Percentiles rank a stretch among this genome's conserved stretches.
phyloP scores from a whole-genome alignment of 345 rosid genomes.

The Gossypium australe region DNA sequence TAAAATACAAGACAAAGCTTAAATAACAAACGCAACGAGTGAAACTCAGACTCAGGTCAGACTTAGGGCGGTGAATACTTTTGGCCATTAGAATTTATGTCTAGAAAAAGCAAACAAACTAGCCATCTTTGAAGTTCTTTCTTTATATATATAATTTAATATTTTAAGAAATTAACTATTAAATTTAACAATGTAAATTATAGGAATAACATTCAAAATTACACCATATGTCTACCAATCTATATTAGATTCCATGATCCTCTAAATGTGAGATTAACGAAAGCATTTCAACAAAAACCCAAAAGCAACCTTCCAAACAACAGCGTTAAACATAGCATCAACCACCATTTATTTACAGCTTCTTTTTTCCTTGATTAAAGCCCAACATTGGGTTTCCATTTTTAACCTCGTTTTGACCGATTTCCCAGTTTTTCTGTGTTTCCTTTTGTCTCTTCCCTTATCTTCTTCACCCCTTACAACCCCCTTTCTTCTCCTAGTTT shows the following conservation, averaged over 20 bases:
- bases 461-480: constrained; percentile 1
- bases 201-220: too few species aligned
- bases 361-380: background rate
- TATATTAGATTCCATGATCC: too few species aligned
- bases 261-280: background rate
- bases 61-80: fast-evolving
- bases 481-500: background rate
- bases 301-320: background rate
- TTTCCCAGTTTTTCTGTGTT: background rate
- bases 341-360: background rate
- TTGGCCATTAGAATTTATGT: too few species aligned
- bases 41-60: fast-evolving
- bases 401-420: constrained; percentile 17
- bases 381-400: background rate
- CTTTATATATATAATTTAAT: too few species aligned
- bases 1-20: too few species aligned
- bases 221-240: too few species aligned
- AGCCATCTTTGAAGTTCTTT: background rate
- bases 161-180: too few species aligned
- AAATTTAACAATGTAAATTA: too few species aligned
- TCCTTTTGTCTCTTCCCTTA: constrained; percentile 12
- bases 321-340: background rate
- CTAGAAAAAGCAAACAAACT: background rate
- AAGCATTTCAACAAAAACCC: background rate
- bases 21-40: fast-evolving